A percentile compares a stretch with the other conserved stretches of the same genome.
phyloP scores from a whole-genome alignment of 495 filamentous ascomycete genomes.

The Talaromyces proteolyticus region DNA sequence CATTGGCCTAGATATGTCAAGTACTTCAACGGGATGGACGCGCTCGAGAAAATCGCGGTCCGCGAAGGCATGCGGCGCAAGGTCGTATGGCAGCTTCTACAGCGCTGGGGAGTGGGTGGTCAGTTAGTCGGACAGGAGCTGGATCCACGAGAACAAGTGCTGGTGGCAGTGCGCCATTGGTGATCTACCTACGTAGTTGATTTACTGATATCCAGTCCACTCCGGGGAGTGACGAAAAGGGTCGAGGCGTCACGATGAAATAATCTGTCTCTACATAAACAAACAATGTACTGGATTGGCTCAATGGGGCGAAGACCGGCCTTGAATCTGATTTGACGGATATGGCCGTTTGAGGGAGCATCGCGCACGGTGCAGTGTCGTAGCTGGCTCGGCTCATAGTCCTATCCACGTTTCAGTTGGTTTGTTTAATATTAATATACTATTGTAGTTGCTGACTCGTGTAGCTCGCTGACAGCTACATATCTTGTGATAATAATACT shows the following conservation, averaged over 20 bases:
- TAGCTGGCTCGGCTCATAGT: no score
- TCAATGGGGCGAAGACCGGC: background rate
- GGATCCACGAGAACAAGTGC: conserved; percentile 31
- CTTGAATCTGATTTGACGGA: background rate
- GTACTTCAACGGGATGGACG: conserved; percentile 84
- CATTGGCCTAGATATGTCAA: conserved; percentile 54
- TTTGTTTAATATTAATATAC: no score
- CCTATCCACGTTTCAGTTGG: no score
- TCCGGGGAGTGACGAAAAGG: no score
- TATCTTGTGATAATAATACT: no score
- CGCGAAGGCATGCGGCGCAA: conserved; percentile 82
- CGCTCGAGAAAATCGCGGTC: conserved; percentile 79
- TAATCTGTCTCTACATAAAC: no score
- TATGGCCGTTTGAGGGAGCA: background rate
- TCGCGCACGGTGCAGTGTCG: conserved; percentile 4
- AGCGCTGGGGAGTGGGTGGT: conserved; percentile 30
- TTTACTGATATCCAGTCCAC: no score
- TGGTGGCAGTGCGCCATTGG: conserved; percentile 41
- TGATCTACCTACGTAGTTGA: conserved; percentile 12
- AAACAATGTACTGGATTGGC: no score
- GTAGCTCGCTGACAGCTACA: no score
- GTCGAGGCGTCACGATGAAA: no score
- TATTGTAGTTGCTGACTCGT: no score
- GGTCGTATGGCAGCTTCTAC: conserved; percentile 62
- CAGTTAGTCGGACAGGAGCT: conserved; percentile 23